phyloP scores from a whole-genome alignment of 2,329 filamentous ascomycete genomes.

The Aotearoamyces nothofagi region DNA sequence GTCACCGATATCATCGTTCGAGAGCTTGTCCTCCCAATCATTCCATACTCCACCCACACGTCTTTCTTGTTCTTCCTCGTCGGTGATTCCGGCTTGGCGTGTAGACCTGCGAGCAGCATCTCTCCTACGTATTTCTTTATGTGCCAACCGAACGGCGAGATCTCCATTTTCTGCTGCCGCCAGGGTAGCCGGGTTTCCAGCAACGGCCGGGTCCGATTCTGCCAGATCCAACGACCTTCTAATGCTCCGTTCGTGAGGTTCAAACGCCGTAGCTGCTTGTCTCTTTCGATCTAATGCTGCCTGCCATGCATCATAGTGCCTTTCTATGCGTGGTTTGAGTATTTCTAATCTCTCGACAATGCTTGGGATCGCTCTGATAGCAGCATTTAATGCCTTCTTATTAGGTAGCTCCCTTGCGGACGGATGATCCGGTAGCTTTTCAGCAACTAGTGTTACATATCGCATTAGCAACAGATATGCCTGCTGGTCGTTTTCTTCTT shows the following conservation, averaged over 20 bases:
- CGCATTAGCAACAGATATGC: slow-evolving; percentile 87
- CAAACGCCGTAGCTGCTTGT: slow-evolving; percentile 6
- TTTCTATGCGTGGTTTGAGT: slow-evolving; percentile 65
- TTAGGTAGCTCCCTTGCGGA: slow-evolving; percentile 52
- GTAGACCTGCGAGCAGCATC: slow-evolving; percentile 44
- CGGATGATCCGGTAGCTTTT: slow-evolving; percentile 61
- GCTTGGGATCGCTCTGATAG: slow-evolving; percentile 43
- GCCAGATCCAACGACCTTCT: slow-evolving; percentile 16
- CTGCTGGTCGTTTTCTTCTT: slow-evolving; percentile 73
- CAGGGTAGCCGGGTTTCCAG: slow-evolving; percentile 41
- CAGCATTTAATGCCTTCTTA: slow-evolving; percentile 33
- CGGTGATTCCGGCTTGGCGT: slow-evolving; percentile 38
- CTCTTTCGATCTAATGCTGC: slow-evolving; percentile 29
- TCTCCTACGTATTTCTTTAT: slow-evolving; percentile 53
- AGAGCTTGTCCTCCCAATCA: slow-evolving; percentile 30
- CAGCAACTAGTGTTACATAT: slow-evolving; percentile 71
- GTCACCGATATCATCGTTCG: slow-evolving; percentile 18
- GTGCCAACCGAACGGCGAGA: slow-evolving; percentile 61
- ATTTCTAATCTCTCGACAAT: slow-evolving; percentile 48
- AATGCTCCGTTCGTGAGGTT: neutral
- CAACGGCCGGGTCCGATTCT: slow-evolving; percentile 44
- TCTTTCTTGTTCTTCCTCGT: slow-evolving; percentile 39
- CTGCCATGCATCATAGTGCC: slow-evolving; percentile 53
- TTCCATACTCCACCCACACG: slow-evolving; percentile 37
- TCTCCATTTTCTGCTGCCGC: slow-evolving; percentile 59